Base-by-base conservation (phyloP, 306 rosid species). In the Sesbania bispinosa region DNA sequence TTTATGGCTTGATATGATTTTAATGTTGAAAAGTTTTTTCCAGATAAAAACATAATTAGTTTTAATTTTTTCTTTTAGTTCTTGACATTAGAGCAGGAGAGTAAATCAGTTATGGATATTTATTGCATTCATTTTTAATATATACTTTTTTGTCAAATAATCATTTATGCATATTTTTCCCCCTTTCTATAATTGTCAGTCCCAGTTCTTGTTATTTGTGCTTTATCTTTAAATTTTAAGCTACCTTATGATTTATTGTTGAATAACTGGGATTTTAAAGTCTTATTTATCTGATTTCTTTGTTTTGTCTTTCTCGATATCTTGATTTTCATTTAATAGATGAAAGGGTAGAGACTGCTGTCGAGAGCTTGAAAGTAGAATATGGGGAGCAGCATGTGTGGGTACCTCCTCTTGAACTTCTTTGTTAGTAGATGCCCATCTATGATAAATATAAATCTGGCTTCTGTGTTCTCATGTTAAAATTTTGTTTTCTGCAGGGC, bases 321-420 rank as follows among this genome's bases (percentile, higher is more conserved):
- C 41, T 61, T 62, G 67, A 47, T 68, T 38, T 77, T 64, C 41
- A 52, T 42, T 71, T 55, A 50, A 15, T 80, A 93, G 97, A 62
- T 65, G 89, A 90, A 67, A 80, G 89, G 76, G 96, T 93, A 39
- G 83, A 87, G 69, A 76, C 85, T 74, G 79, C 88, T 74, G 88
- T 90, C 24, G 85, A 74, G 77, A 69, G 69, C 67, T 79, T 90
- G 64, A 80, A 73, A 74, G 81, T 43, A 74, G 97, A 93, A 74
- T 90, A 80, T 67, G 92, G 94, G 79, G 92, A 88, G 94, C 98
- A 89, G 84, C 89, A 75, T 86, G 92, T 89, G 89, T 94, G 98
- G 98, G 97, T 94, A 89, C 86, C 94, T 73, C 86, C 87, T 74
- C 81, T 72, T 41, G 51, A 62, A 88, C 88, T 79, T 81, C 38